Evolutionary conservation across 345 rosid species (phyloP).

Genomic region (Euphorbia pulcherrima): DNA sequence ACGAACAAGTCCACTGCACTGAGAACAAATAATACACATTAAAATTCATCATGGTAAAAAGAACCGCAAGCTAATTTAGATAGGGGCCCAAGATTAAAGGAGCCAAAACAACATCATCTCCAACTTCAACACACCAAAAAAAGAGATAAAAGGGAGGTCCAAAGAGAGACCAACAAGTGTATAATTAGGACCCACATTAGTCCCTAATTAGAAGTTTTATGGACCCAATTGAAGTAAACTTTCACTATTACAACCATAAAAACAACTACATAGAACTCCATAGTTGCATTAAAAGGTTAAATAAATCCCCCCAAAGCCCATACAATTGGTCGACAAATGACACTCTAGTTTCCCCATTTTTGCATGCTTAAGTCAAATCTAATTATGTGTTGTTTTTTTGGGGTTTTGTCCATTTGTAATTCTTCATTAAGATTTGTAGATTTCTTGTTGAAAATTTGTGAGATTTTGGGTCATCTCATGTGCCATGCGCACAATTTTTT

Average conservation of each 20-base stretch:
- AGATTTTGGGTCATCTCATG: not conserved
- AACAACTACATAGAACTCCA: too few relatives aligned
- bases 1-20: too few relatives aligned
- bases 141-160: not conserved
- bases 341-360: not conserved
- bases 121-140: not conserved
- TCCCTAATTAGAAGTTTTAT: conserved; percentile 15
- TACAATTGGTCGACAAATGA: conserved; percentile 24
- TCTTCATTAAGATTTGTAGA: not conserved
- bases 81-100: too few relatives aligned
- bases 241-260: too few relatives aligned
- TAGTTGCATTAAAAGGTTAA: too few relatives aligned
- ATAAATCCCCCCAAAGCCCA: too few relatives aligned
- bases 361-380: conserved; percentile 20
- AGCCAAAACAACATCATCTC: too few relatives aligned
- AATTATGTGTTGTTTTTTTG: not conserved
- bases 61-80: too few relatives aligned
- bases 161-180: conserved; percentile 12
- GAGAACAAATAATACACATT: too few relatives aligned
- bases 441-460: not conserved
- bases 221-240: conserved; percentile 13
- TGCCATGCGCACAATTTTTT: not conserved
- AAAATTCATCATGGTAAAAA: too few relatives aligned
- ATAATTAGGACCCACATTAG: conserved; percentile 26
- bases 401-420: not conserved